Evolutionary conservation across 2,329 filamentous ascomycete species (phyloP), one percentile per base, ranked within the genome.

Genomic region (Torrubiellomyces zombiae): DNA sequence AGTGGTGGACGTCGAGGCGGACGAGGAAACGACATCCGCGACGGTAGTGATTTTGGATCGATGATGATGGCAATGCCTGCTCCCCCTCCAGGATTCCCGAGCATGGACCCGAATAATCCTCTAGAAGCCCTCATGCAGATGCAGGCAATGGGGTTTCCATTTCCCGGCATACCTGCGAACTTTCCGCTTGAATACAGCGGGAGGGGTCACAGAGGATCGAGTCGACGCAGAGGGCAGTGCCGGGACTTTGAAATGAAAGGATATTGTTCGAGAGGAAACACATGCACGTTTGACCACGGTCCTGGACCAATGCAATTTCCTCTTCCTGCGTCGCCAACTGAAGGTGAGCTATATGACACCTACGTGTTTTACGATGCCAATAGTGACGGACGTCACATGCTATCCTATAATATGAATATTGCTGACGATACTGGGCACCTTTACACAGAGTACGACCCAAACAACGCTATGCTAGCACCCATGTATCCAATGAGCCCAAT

Each of bases 191-290:
- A 18, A 21, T 28, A 47, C 12, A 34, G 38, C 14, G 32, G 30
- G 10, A 36, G 35, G n/a, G 31, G 27, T 9, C 27, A 20, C 9
- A 35, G 28, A 26, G 34, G 17, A 29, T 39, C 43, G 20, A 42
- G 41, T 19, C 51, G 50, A 28, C 53, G 46, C 24, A 55, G 50
- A 33, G 48, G 58, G 28, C 58, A 67, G 29, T 85, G 78, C 40
- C 59, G 65, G 29, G 73, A 81, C 44, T 82, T 77, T 38, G 75
- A 81, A 29, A 66, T 54, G 2, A 78, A 78, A 36, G 79, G 79
- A 0, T 80, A 66, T 38, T 85, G 79, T 41, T 61, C 69, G 5
- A 55, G 70, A 19, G 75, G 76, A 3, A 67, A 58, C 37, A 63
- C 60, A 13, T 85, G 79, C 47, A 62, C 58, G 19, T 82, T 67